Conservation (phyloP, 2,329 filamentous ascomycete species). For the Neopestalotiopsis sp. region DNA sequence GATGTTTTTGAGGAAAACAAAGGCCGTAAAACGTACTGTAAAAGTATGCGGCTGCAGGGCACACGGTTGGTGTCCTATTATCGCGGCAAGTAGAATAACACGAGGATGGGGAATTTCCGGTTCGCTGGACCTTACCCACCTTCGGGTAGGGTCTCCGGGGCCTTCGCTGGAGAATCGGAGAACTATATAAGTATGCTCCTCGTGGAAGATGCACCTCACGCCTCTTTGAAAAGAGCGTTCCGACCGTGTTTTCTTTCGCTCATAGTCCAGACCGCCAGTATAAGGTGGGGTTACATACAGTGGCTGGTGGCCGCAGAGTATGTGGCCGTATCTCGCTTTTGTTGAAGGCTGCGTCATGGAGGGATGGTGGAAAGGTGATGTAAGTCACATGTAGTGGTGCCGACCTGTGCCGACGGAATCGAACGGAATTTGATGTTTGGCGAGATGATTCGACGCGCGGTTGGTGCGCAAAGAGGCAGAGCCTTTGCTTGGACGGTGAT, state of each 20-base stretch:
- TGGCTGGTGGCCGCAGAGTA: slow-evolving; percentile 9
- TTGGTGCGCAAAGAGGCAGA: background rate
- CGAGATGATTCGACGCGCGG: slow-evolving; percentile 9
- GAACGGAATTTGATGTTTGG: background rate
- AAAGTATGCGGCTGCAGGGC: background rate
- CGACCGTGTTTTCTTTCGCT: background rate
- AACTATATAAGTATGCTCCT: slow-evolving; percentile 3
- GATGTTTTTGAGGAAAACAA: background rate
- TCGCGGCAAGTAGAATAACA: background rate
- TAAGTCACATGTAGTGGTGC: background rate
- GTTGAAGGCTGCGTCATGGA: background rate
- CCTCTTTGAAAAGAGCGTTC: background rate
- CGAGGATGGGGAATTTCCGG: background rate
- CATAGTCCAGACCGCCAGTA: slow-evolving; percentile 3
- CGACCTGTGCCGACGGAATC: slow-evolving; percentile 5
- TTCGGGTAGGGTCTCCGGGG: background rate
- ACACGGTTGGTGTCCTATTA: background rate
- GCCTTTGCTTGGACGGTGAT: background rate
- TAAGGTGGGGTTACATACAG: slow-evolving; percentile 14
- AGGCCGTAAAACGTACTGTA: background rate
- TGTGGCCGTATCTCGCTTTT: slow-evolving; percentile 6
- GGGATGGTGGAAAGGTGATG: background rate
- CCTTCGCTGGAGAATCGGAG: background rate
- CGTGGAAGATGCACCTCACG: background rate
- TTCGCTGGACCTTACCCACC: background rate